Evolutionary conservation across 140 eudicot genomes (phyloP).

Genomic region (Bidens hawaiensis): DNA sequence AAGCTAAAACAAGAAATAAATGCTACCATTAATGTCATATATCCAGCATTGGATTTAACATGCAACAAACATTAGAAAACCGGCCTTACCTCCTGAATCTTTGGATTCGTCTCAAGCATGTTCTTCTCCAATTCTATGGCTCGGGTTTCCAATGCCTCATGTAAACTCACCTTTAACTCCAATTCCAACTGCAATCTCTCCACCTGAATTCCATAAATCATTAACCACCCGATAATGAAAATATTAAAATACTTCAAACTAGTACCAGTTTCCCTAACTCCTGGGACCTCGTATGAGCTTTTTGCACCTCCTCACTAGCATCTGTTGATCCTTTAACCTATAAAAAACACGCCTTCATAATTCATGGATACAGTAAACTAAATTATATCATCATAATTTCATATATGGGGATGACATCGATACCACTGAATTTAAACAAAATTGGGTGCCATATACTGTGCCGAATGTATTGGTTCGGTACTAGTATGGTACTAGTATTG

Average conservation of each 20-base stretch:
- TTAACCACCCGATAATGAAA: neutral
- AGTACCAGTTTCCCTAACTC: slow-evolving; percentile 53
- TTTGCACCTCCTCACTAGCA: slow-evolving; percentile 54
- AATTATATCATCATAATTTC: too few species aligned
- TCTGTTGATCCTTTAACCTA: slow-evolving; percentile 61
- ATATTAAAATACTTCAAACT: neutral
- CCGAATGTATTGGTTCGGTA: too few species aligned
- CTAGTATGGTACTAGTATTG: too few species aligned
- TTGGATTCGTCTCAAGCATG: slow-evolving; percentile 46
- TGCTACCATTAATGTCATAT: neutral
- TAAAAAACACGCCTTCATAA: slow-evolving; percentile 3
- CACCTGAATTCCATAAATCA: slow-evolving; percentile 35
- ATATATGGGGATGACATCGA: too few species aligned
- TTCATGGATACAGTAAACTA: neutral
- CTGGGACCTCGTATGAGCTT: slow-evolving; percentile 61
- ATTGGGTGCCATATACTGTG: too few species aligned
- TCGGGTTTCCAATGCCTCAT: slow-evolving; percentile 47
- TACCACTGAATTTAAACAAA: too few species aligned
- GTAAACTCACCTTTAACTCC: slow-evolving; percentile 48
- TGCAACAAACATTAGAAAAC: neutral
- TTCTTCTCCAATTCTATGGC: slow-evolving; percentile 60
- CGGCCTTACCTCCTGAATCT: slow-evolving; percentile 55
- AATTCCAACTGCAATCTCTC: slow-evolving; percentile 59
- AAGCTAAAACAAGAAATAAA: slow-evolving; percentile 44
- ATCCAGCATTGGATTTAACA: neutral